Base-by-base conservation (phyloP, 768 basidiomycete species). In the Agaricus blazei region DNA sequence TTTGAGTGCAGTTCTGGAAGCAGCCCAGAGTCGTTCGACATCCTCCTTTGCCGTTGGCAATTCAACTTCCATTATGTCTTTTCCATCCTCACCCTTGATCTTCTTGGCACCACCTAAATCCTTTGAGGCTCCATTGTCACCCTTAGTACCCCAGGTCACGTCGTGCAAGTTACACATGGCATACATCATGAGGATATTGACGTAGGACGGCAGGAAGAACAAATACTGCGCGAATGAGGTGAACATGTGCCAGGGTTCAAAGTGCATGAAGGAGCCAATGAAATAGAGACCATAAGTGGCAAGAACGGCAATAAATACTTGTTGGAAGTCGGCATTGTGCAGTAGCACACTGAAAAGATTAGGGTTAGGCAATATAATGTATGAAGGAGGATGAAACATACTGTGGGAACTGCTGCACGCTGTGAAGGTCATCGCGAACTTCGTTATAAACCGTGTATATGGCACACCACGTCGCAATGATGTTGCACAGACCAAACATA, bases 181-280 rank as follows among this genome's bases (percentile, higher is more conserved):
- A 65, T 95, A 95, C 80, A 92, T 95, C 83, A 94, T 92, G 65
- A 92, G 71, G 61, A 92, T 92, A 73, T 92, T 92, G 65, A 92
- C 74, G 60, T 77, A 77, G 50, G 75, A 77, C 24, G 93, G 93
- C 38, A 93, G 77, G 61, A 94, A 80, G 78, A 97, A 90, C 78
- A 97, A 79, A 71, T 96, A 98, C 68, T 95, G 90, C 46, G 84
- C 64, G 77, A 95, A 93, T 54, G 86, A 91, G 11, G 95, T 96
- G 70, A 98, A 81, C 83, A 98, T 89, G 78, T 98, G 95, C 93
- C 93, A 96, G 0, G 94, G 95, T 67, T 98, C 95, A 37, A 93
- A 70, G 63, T 95, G 91, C 72, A 98, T 84, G 68, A 96, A 72
- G 7, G 89, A 92, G 57, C 87, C 81, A 64, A 96, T 70, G 64